These are phyloP conservation scores for Daucus carota DNA, from an alignment of 129 eudicot species.

Conservation along the genomic window DH1_v3.0 NC_030381.2:21635001-21635500, in stretches of 20 bases:
- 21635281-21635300: not conserved
- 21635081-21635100: conserved; percentile 39
- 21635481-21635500: not conserved
- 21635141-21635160: not conserved
- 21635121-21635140: not conserved
- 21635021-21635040: conserved; percentile 48
- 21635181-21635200: not conserved
- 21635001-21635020: not conserved
- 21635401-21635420: conserved; percentile 98
- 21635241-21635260: not conserved
- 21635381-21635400: conserved; percentile 88
- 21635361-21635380: conserved; percentile 57
- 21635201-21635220: not conserved
- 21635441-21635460: conserved; percentile 4
- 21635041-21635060: conserved; percentile 69
- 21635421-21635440: conserved; percentile 95
- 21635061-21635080: conserved; percentile 88
- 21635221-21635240: not conserved
- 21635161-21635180: not conserved
- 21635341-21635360: conserved; percentile 15
- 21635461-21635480: not conserved
- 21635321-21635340: conserved; percentile 7
- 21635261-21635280: not conserved
- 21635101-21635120: conserved; percentile 43
- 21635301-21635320: not conserved